Evolutionary conservation across 2,329 filamentous ascomycete genomes (phyloP).

Genomic region (Pseudohalonectria lignicola): DNA sequence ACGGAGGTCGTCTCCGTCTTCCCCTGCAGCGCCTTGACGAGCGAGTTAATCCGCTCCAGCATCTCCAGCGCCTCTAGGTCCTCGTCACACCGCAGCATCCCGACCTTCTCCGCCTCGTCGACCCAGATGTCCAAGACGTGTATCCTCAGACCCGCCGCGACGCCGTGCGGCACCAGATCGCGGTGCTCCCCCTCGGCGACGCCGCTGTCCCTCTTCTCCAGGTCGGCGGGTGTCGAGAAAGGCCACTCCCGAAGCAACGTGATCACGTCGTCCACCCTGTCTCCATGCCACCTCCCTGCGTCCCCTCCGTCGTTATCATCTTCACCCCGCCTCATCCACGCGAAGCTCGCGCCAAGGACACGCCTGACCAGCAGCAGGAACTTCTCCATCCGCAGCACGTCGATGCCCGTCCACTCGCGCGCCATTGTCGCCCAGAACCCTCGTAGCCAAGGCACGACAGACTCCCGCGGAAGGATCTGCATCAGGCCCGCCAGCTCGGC

Average conservation of each 20-base stretch:
- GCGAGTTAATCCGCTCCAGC: conserved; percentile 37
- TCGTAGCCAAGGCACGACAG: conserved; percentile 37
- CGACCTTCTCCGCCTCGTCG: conserved; percentile 35
- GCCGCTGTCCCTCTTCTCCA: conserved; percentile 16
- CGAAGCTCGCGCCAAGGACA: conserved; percentile 63
- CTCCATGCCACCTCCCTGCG: conserved; percentile 8
- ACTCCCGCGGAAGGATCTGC: conserved; percentile 39
- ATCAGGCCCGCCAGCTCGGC: conserved; percentile 64
- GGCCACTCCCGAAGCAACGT: conserved; percentile 32
- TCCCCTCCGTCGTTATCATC: conserved; percentile 8
- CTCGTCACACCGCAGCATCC: conserved; percentile 23
- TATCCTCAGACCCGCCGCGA: conserved; percentile 75
- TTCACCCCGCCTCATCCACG: conserved; percentile 23
- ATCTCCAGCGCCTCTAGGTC: conserved; percentile 29
- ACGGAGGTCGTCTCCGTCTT: conserved; percentile 58
- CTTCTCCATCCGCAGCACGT: conserved; percentile 79
- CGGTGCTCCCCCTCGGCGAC: conserved; percentile 29
- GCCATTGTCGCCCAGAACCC: conserved; percentile 64
- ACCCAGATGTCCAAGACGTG: conserved; percentile 87
- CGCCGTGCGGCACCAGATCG: conserved; percentile 21
- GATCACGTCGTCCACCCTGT: conserved; percentile 20
- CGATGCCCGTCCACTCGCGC: conserved; percentile 58
- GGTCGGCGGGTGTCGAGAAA: conserved; percentile 23
- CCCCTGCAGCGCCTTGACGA: conserved; percentile 44
- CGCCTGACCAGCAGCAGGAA: conserved; percentile 77